Conservation (phyloP, 345 rosid genomes). For the Rubroshorea leprosula region DNA sequence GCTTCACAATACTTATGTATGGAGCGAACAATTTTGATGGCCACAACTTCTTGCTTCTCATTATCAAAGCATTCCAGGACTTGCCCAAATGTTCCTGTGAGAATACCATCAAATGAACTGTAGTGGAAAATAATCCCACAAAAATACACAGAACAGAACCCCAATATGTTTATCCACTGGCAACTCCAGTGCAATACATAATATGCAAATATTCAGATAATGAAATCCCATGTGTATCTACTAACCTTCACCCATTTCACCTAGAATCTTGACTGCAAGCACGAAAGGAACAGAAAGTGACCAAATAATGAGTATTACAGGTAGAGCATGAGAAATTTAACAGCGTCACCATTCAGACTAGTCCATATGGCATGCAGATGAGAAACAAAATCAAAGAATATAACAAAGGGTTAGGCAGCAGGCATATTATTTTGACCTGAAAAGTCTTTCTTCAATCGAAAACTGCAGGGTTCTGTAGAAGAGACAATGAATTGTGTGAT, state of each 20-base stretch:
- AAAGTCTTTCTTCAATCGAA: not conserved
- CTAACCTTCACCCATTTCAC: constrained; percentile 92
- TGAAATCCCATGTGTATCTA: not conserved
- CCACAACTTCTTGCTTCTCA: constrained; percentile 72
- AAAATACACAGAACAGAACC: not conserved
- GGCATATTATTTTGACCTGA: not conserved
- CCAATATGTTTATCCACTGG: not conserved
- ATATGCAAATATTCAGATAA: not conserved
- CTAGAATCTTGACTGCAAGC: constrained; percentile 60
- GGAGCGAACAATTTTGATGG: constrained; percentile 78
- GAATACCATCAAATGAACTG: constrained; percentile 9
- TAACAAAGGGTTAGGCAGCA: not conserved
- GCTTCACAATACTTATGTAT: constrained; percentile 82
- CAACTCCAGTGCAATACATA: constrained; percentile 4
- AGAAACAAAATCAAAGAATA: too few relatives aligned
- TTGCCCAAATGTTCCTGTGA: constrained; percentile 76
- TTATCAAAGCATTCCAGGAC: constrained; percentile 84
- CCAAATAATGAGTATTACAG: not conserved
- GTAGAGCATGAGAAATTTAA: not conserved
- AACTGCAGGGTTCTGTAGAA: not conserved
- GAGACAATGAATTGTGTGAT: not conserved
- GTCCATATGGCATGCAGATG: too few relatives aligned
- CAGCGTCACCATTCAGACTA: too few relatives aligned
- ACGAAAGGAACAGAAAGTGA: constrained; percentile 11
- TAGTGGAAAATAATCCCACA: not conserved